Evolutionary conservation across 257 asterid species (phyloP).

Genomic region (Datura wrightii): DNA sequence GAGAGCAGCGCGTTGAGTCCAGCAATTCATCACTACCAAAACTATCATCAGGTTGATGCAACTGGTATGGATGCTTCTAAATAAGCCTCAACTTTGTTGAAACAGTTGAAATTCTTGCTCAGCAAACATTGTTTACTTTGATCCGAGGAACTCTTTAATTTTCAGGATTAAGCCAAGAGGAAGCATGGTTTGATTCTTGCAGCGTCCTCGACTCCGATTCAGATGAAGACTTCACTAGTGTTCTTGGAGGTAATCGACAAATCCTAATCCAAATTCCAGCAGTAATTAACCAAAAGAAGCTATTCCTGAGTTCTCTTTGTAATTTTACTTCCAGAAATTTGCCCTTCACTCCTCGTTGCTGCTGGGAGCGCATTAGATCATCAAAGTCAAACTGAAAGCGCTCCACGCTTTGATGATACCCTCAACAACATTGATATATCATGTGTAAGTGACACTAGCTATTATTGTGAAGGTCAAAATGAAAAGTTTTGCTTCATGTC

Average conservation of each 20-base stretch:
- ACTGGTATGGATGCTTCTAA: constrained; percentile 41
- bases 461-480: neutral
- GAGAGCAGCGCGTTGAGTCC: neutral
- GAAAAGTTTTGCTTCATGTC: constrained; percentile 27
- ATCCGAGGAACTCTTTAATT: neutral
- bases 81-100: neutral
- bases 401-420: constrained; percentile 12
- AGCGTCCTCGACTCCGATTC: constrained; percentile 79
- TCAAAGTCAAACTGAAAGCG: constrained; percentile 37
- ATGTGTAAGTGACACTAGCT: constrained; percentile 6
- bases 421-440: constrained; percentile 27
- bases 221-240: constrained; percentile 78
- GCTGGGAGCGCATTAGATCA: constrained; percentile 32
- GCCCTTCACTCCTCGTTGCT: constrained; percentile 41
- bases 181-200: constrained; percentile 80
- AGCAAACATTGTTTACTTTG: neutral
- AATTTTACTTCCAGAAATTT: constrained; percentile 47
- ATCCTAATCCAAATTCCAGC: neutral
- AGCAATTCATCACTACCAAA: constrained; percentile 38
- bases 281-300: neutral
- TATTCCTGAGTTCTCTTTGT: neutral
- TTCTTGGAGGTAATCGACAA: constrained; percentile 60
- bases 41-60: constrained; percentile 39
- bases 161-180: constrained; percentile 64
- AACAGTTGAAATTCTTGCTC: neutral